A percentile compares a stretch with the other conserved stretches of the same genome.
Evolutionary conservation across 192 early-diverging fungal species (phyloP).

Genomic region (Coemansia asiatica): DNA sequence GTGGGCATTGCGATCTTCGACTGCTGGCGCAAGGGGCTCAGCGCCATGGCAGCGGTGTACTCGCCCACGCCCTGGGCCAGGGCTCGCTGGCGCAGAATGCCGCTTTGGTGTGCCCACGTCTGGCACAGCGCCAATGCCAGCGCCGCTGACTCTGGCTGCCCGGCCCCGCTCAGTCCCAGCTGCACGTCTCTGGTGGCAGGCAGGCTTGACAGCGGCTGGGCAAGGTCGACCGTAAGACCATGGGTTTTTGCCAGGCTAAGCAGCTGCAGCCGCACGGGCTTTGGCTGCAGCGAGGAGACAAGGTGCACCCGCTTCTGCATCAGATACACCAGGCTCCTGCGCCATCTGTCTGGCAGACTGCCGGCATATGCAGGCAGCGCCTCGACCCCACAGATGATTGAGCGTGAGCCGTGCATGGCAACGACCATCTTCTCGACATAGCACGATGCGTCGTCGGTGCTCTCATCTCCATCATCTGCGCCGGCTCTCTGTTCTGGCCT

Average conservation of each 20-base stretch:
- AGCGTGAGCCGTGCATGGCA: conserved; percentile 24
- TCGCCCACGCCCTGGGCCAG: conserved; percentile 29
- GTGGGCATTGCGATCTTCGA: conserved; percentile 16
- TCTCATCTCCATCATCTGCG: not conserved
- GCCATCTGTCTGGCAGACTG: conserved; percentile 35
- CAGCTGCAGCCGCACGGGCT: conserved; percentile 38
- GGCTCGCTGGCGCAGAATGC: conserved; percentile 26
- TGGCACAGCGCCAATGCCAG: conserved; percentile 42
- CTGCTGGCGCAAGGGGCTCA: conserved; percentile 22
- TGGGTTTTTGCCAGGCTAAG: conserved; percentile 26
- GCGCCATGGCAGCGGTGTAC: conserved; percentile 17
- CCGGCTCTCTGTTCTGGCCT: not conserved
- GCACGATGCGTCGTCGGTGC: not conserved
- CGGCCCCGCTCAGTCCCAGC: conserved; percentile 34
- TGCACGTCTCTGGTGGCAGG: conserved; percentile 25
- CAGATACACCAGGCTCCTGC: conserved; percentile 29
- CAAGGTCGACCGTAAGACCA: conserved; percentile 35
- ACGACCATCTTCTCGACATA: conserved; percentile 32
- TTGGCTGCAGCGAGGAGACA: conserved; percentile 38
- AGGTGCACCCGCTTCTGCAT: conserved; percentile 32
- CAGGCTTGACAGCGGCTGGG: conserved; percentile 20
- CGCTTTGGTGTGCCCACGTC: conserved; percentile 36
- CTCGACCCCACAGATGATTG: conserved; percentile 42
- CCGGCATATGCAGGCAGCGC: conserved; percentile 28
- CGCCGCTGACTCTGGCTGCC: conserved; percentile 35